Base-by-base conservation (phyloP, 352 stramenopile genomes). In the Plasmopara halstedii region DNA sequence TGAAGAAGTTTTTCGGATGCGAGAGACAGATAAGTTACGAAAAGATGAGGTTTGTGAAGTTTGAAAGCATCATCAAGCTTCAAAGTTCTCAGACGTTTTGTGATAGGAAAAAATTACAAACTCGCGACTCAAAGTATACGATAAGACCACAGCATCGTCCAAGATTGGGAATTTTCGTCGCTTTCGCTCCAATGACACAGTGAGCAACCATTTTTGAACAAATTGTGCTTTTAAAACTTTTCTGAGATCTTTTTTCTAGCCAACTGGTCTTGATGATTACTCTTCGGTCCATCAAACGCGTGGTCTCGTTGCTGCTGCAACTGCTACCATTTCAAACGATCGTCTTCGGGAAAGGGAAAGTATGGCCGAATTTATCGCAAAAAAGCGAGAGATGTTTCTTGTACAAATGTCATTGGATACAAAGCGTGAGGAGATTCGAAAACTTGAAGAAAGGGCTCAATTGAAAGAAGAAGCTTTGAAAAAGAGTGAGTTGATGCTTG, bases 351-450 rank as follows among this genome's bases (percentile, higher is more conserved):
- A 97, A 53, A 97, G 97, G 57, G 93, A 98, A 50, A 97, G 91
- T 58, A 97, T 97, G 86, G 57, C 83, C 4, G 90, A 97, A 49
- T 98, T 98, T 31, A 95, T 98, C 25, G 77, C 80, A 6, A 98
- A 98, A 73, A 98, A 98, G 67, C 77, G 88, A 9, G 92, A 98
- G 55, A 98, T 98, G 90, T 98, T 98, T 53, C 74, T 98, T 1
- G 85, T 98, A 15, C 92, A 94, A 48, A 97, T 98, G 85, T 94
- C 85, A 18, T 74, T 98, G 6, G 91, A 98, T 58, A 98, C 89
- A 20, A 98, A 98, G 64, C 79, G 89, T 11, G 93, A 97, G 56
- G 93, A 98, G 67, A 98, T 98, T 48, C 75, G 88, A 22, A 98
- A 97, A 64, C 83, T 98, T 3, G 88, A 98, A 61, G 90, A 97